These are phyloP conservation scores for Neotropicomus parvogracilis DNA, from an alignment of 1,284 basidiomycete genomes.

Conservation along the genomic window DNA sequence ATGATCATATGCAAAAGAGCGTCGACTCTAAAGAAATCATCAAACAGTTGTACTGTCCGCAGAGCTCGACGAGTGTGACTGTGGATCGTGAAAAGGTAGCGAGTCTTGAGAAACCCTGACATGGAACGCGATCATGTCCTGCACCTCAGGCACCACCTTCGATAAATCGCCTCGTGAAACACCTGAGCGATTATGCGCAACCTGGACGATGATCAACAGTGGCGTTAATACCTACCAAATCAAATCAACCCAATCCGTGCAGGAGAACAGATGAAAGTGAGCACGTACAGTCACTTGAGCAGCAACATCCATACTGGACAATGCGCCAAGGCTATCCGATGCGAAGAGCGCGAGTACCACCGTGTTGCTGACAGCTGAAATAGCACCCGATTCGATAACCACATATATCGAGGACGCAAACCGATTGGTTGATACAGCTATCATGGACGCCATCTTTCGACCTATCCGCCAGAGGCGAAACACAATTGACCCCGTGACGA, in stretches of 20 bases:
- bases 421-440: not conserved
- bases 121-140: no score
- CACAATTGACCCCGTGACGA: not conserved
- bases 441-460: not conserved
- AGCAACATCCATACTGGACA: not conserved
- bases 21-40: no score
- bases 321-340: not conserved
- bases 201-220: slow-evolving; percentile 2
- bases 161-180: not conserved
- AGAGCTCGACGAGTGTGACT: no score
- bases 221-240: not conserved
- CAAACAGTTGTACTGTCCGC: no score
- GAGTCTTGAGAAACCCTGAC: no score
- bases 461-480: slow-evolving; percentile 1
- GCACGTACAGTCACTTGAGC: slow-evolving; percentile 1
- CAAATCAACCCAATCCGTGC: not conserved
- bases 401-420: not conserved
- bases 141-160: not conserved
- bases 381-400: slow-evolving; percentile 5
- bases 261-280: no score
- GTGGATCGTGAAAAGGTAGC: no score
- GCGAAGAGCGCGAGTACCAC: not conserved
- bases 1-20: no score
- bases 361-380: not conserved
- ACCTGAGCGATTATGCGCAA: not conserved